Evolutionary conservation across 805 yeast genomes (phyloP), one percentile per base, ranked within the genome.

Genomic region (Pichia thaimueangensis): DNA sequence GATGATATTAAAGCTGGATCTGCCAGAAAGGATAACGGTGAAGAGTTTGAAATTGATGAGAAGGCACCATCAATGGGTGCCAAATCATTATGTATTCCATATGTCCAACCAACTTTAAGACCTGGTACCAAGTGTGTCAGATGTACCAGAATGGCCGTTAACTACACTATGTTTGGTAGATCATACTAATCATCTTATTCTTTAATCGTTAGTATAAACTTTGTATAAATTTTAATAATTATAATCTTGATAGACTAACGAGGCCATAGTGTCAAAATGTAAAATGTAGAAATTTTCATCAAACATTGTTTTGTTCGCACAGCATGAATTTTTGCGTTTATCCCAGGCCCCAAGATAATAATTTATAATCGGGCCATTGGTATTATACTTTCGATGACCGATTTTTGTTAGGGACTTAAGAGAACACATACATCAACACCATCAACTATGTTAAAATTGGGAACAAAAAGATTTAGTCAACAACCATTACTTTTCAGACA

Each of bases 31-130:
- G 84, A 82, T 60, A 81, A 79, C 55, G 84, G 87, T 53, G 91
- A 83, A 49, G 95, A 85, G 52, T 86, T 79, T 54, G 96, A 85
- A 63, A 82, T 73, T 37, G 99, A 93, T 62, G 97, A 93, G 60
- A 84, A 86, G 65, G 87, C 98, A 20, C 99, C 99, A 62, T 80
- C 94, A 40, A 93, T 93, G 99, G 99, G 99, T 61, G 99, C 99
- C 53, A 93, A 93, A 73, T 84, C 96, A 17, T 74, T 93, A 66
- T 93, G 99, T 77, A 89, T 89, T 64, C 98, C 98, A 52, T 81
- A 80, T 60, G 84, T 86, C 30, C 97, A 91, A 71, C 96, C 96
- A 46, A 77, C 69, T 57, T 75, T 91, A 65, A 77, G 77, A 63
- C 69, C 64, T 52, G 91, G 82, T 54, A 86, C 87, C 52, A 82